Percentiles rank a stretch among this genome's conserved stretches.
These are phyloP conservation scores for Suhomyces ambrosiae DNA, from an alignment of 1,139 yeast genomes.

Conservation along the genomic window DNA sequence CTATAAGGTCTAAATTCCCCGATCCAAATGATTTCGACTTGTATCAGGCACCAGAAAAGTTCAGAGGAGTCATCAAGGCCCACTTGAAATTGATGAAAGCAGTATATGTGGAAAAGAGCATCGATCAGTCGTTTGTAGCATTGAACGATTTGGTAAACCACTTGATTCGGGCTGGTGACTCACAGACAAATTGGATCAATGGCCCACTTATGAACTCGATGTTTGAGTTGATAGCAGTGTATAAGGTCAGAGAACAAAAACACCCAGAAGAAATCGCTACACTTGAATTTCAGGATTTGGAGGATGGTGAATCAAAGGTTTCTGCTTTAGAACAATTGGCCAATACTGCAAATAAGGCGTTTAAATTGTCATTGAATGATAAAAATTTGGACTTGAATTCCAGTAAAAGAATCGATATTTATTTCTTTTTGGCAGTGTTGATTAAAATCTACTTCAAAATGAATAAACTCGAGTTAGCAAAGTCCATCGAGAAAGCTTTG, in stretches of 20 bases:
- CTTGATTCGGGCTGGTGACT: slow-evolving; percentile 63
- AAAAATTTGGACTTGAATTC: slow-evolving; percentile 53
- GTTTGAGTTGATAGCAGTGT: slow-evolving; percentile 55
- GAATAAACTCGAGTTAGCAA: slow-evolving; percentile 73
- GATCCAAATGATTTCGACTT: slow-evolving; percentile 46
- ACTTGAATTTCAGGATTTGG: slow-evolving; percentile 17
- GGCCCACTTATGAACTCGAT: slow-evolving; percentile 57
- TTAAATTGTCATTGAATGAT: slow-evolving; percentile 79
- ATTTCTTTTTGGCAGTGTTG: slow-evolving; percentile 71
- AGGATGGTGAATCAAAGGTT: slow-evolving; percentile 12
- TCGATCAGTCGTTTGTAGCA: slow-evolving; percentile 41
- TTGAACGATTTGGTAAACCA: slow-evolving; percentile 47
- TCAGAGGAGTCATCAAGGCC: slow-evolving; percentile 32
- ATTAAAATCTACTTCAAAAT: slow-evolving; percentile 72
- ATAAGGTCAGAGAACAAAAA: slow-evolving; percentile 38
- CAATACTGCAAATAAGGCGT: slow-evolving; percentile 68
- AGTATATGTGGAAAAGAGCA: slow-evolving; percentile 38
- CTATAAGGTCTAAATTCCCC: slow-evolving; percentile 28
- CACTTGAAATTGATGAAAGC: slow-evolving; percentile 44
- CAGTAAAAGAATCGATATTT: slow-evolving; percentile 68
- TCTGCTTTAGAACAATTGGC: slow-evolving; percentile 57
- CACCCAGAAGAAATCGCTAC: slow-evolving; percentile 32
- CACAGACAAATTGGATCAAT: slow-evolving; percentile 68
- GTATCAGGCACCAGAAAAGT: slow-evolving; percentile 39
- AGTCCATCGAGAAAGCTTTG: slow-evolving; percentile 75